Base-by-base conservation (phyloP, 2,329 filamentous ascomycete species). In the Cercospora sojina region DNA sequence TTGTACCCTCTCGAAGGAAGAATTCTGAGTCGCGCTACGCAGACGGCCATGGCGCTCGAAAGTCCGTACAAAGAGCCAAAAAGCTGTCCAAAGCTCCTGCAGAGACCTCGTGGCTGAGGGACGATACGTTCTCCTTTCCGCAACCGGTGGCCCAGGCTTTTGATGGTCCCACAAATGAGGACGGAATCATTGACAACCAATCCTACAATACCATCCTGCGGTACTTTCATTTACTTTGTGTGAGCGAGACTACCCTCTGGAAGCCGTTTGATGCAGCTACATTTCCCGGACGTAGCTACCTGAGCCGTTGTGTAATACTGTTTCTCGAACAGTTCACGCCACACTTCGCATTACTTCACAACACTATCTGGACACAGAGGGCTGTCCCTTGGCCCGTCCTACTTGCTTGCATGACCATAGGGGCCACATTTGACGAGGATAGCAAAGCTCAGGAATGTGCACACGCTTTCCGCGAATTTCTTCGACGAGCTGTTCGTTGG, bases 231-330 rank as follows among this genome's bases (percentile, higher is more conserved):
- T 62, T n/a, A 5, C 59, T 53, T 7, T 38, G 29, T 10, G 64
- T 64, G 41, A 63, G 29, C 8, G 49, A 47, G 5, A 47, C 51
- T 31, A 47, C 53, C 23, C 53, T 64, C 8, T 59, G 51, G 31
- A 61, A 66, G 32, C 59, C 64, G 1, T 53, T 57, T n/a, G 53
- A 57, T 13, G 16, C 53, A 20, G 53, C 53, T n/a, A 35, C 3
- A 20, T 57, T 57, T 5, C 53, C 53, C 1, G 27, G 25, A 35
- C 53, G 53, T 8, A 12, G 31, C 6, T 32, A 32, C 16, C 53
- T 57, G 4, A 57, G 6, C 31, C 53, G n/a, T 32, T 57, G 29
- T 35, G 3, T 57, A n/a, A 20, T 3, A 29, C 53, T 57, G 8
- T 57, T 18, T 35, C 53, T 57, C 53, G 27, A 57, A 57, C 53